Conservation (phyloP, 1,284 basidiomycete species). For the Microbotryum lychnidis-dioicae region DNA sequence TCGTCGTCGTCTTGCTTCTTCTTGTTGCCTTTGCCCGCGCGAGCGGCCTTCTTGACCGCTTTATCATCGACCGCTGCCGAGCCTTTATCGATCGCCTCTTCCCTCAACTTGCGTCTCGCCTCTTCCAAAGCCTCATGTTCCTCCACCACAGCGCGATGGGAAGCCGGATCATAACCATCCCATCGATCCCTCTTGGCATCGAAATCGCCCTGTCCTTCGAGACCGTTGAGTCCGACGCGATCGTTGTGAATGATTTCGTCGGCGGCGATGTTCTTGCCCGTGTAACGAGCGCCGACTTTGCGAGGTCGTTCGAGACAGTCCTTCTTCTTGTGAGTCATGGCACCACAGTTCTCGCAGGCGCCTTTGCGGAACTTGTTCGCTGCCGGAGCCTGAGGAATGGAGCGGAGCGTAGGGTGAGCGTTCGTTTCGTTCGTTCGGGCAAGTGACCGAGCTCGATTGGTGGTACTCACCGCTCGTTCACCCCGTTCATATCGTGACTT, state of each 20-base stretch:
- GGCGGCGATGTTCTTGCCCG: constrained; percentile 77
- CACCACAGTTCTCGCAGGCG: constrained; percentile 97
- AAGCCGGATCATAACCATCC: constrained; percentile 92
- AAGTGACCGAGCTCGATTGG: constrained; percentile 27
- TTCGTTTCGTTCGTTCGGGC: not conserved
- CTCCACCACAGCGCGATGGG: constrained; percentile 75
- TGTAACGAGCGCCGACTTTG: constrained; percentile 90
- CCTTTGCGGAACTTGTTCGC: constrained; percentile 96
- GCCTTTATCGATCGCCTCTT: constrained; percentile 95
- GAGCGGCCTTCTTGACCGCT: constrained; percentile 71
- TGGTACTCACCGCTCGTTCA: constrained; percentile 1
- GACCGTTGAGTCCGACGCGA: constrained; percentile 38
- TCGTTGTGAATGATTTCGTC: constrained; percentile 84
- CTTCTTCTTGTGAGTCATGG: constrained; percentile 81
- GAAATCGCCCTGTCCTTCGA: constrained; percentile 53
- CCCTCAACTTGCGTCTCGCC: constrained; percentile 76
- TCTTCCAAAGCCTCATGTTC: constrained; percentile 91
- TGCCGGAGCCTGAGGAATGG: constrained; percentile 55
- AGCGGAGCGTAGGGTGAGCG: not conserved
- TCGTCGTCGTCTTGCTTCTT: constrained; percentile 58
- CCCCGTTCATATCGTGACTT: no score
- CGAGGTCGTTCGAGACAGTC: constrained; percentile 96
- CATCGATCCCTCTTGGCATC: constrained; percentile 95
- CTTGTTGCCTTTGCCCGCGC: constrained; percentile 51
- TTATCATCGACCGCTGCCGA: constrained; percentile 44